Evolutionary conservation across 768 basidiomycete genomes (phyloP), one percentile per base, ranked within the genome.

Genomic region (Trametes villosa): DNA sequence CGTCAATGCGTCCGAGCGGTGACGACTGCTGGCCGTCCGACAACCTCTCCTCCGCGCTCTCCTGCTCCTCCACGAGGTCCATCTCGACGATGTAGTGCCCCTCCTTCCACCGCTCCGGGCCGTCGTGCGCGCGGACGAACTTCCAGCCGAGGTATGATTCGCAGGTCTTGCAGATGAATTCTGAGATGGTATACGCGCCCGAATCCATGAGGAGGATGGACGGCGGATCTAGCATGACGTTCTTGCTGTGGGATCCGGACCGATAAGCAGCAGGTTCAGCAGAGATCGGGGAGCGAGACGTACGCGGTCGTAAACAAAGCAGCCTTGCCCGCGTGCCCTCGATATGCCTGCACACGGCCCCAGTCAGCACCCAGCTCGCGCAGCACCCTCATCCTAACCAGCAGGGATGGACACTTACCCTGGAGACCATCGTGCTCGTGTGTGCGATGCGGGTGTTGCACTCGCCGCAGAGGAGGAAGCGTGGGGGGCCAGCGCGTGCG

Each of bases 21-120:
- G 78, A 65, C 44, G n/a, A 36, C 67, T 76, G 70, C 63, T 70
- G 67, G 41, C 70, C 70, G 7, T 70, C 62, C 74, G 79, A 72
- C 64, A 80, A 64, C 41, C 71, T 72, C 53, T 72, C 67, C 64
- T 75, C 70, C 45, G 75, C 70, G 54, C 75, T 27, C 54, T 76
- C 75, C 27, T 51, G 38, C 27, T 51, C 57, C 49, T 33, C 55
- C 48, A 67, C 56, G 11, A 64, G 55, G 31, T 62, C 66, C 34
- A 86, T 76, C 72, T 88, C 86, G n/a, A 88, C 78, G 31, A 87
- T 73, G 67, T 73, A 83, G 48, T 78, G 70, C 7, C 82, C 82
- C 64, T 86, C 85, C 71, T 88, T 88, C 86, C 86, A 88, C 41
- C 77, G 76, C 71, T 88, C 86, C 3, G 82, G 72, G 38, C 68